Evolutionary conservation across 306 rosid species (phyloP), one percentile per base, ranked within the genome.

Genomic region (Trifolium pratense): DNA sequence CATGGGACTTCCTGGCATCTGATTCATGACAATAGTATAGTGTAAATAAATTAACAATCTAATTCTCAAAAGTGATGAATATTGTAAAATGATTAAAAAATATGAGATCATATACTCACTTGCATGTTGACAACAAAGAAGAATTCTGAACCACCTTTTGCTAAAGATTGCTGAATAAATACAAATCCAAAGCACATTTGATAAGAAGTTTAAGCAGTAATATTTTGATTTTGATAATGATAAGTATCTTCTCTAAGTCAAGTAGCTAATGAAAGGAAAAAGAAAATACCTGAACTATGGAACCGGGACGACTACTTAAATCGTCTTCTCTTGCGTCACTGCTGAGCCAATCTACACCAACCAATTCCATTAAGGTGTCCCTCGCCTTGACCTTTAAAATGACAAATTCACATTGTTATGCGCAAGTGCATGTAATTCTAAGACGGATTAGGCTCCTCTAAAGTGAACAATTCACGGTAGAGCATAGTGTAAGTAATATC

Each of bases 311-410:
- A 74, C 89, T 68, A 73, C 96, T 83, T 31, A 93, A 88, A 83
- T 89, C 58, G 68, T 89, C 97, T 86, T 86, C 96, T 84, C 89
- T 84, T 46, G 42, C 63, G 74, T 85, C 82, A 7, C 93, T 86
- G 74, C 78, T 60, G 17, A 90, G 86, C 97, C 98, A 93, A 77
- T 93, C 98, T 52, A 85, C 91, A 55, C 98, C 96, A 32, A 89
- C 92, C 86, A 93, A 13, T 80, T 87, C 86, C 96, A 87, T 90
- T 78, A 85, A 62, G 23, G 93, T 86, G 61, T 79, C 79, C 31
- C 79, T 82, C 65, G 96, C 97, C 82, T 89, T 90, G 55, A 87
- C 77, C 98, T 92, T 92, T 80, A 46, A 66, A 68, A 17, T 61
- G 63, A 67, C 46, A 78, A 32, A 73, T 39, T 56, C 17, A 43